phyloP scores from a whole-genome alignment of 2,329 filamentous ascomycete species.

The Xylogone sp. region DNA sequence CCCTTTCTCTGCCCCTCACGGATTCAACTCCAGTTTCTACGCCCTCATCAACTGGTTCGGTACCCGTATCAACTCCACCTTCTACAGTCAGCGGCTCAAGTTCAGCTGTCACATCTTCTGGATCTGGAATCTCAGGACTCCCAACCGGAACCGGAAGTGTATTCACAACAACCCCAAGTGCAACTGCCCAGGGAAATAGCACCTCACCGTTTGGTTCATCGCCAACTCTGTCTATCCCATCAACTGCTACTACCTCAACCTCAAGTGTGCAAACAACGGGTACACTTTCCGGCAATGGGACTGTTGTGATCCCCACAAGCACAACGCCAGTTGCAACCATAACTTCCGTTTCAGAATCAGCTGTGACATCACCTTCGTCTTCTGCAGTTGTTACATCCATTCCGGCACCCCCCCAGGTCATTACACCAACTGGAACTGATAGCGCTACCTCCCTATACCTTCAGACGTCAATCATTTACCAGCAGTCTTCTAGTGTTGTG shows the following conservation, averaged over 20 bases:
- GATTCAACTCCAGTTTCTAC: background rate
- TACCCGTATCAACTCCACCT: background rate
- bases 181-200: background rate
- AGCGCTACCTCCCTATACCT: slow-evolving; percentile 21
- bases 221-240: slow-evolving; percentile 4
- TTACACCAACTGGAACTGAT: slow-evolving; percentile 23
- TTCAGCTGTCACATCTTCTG: background rate
- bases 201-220: background rate
- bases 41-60: background rate
- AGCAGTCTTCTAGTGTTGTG: slow-evolving; percentile 12
- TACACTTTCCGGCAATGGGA: slow-evolving; percentile 7
- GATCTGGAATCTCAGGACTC: slow-evolving; percentile 5
- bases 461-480: slow-evolving; percentile 20
- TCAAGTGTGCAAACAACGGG: slow-evolving; percentile 9
- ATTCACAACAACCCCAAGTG: background rate
- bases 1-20: slow-evolving; percentile 1
- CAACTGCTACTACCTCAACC: background rate
- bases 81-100: background rate
- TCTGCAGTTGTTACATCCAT: background rate
- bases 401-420: slow-evolving; percentile 1
- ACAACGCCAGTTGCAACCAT: background rate
- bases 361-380: background rate
- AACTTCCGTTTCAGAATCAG: slow-evolving; percentile 1
- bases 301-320: background rate
- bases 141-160: background rate